These are phyloP conservation scores for Anthoceros angustus DNA, from an alignment of 225 moss, liverwort and hornwort genomes.

Conservation along the genomic window DNA sequence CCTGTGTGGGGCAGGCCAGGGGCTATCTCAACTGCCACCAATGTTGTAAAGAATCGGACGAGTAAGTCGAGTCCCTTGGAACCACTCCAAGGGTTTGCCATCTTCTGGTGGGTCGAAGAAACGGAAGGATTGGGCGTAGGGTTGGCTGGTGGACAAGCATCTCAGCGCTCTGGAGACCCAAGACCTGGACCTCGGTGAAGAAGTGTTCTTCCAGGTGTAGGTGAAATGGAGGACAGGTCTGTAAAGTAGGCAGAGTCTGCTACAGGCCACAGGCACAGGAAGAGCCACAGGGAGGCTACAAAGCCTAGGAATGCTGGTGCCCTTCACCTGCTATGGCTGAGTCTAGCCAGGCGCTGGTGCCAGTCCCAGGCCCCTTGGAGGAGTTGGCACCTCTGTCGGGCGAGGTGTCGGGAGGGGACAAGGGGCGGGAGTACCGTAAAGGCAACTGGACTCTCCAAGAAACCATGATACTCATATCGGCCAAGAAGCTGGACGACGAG, in stretches of 20 bases:
- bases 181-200: no score
- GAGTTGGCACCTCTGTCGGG: constrained; percentile 2
- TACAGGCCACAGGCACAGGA: no score
- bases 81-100: no score
- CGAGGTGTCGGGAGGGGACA: not conserved
- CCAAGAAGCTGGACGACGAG: constrained; percentile 12
- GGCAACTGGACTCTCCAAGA: constrained; percentile 13
- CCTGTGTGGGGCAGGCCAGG: not conserved
- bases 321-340: constrained; percentile 4
- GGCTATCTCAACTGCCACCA: not conserved
- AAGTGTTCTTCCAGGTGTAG: no score
- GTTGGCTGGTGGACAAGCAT: no score
- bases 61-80: not conserved
- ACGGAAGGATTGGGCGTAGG: no score
- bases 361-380: not conserved
- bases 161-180: no score
- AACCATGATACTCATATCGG: constrained; percentile 10
- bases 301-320: constrained; percentile 1
- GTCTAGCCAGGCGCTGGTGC: constrained; percentile 4
- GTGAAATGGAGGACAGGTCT: no score
- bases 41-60: not conserved
- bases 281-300: not conserved
- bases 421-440: constrained; percentile 10
- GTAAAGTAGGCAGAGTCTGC: no score
- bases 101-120: no score